A percentile compares a stretch with the other conserved stretches of the same genome.
Evolutionary conservation across 2,329 filamentous ascomycete species (phyloP).

Genomic region (Lachnellula cervina): DNA sequence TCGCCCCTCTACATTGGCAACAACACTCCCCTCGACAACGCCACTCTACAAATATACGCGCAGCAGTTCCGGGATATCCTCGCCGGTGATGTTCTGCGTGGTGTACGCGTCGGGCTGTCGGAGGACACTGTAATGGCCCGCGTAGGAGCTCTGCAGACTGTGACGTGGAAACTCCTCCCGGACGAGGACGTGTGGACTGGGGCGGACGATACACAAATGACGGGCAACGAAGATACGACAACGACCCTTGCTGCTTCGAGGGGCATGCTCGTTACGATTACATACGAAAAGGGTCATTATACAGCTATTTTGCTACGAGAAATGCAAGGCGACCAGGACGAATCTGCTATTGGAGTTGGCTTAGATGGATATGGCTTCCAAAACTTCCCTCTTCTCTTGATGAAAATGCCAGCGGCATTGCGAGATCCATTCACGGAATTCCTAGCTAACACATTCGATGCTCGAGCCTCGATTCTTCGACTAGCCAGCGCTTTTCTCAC

Average conservation of each 20-base stretch:
- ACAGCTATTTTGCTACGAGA: constrained; percentile 25
- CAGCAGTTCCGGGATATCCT: constrained; percentile 38
- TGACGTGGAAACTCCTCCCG: constrained; percentile 38
- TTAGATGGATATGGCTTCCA: constrained; percentile 32
- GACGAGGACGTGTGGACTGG: constrained; percentile 34
- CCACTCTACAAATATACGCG: constrained; percentile 35
- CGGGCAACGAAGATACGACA: constrained; percentile 13
- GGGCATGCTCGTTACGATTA: constrained; percentile 25
- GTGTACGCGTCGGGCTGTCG: constrained; percentile 38
- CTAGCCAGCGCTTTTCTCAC: constrained; percentile 36
- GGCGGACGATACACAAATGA: constrained; percentile 13
- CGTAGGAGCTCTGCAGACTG: constrained; percentile 38
- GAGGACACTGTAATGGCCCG: constrained; percentile 33
- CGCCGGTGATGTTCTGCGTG: constrained; percentile 41
- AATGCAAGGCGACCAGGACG: constrained; percentile 6
- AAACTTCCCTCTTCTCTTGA: constrained; percentile 39
- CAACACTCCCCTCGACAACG: constrained; percentile 30
- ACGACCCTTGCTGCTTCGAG: constrained; percentile 11
- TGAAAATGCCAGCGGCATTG: constrained; percentile 41
- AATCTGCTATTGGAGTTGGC: constrained; percentile 9
- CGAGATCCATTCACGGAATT: constrained; percentile 40
- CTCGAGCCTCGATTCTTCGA: constrained; percentile 34
- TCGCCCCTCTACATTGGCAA: constrained; percentile 41
- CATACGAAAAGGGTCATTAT: constrained; percentile 30
- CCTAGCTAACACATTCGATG: constrained; percentile 40